Evolutionary conservation across 2,329 filamentous ascomycete species (phyloP), one percentile per base, ranked within the genome.

Genomic region (Alternaria solani): DNA sequence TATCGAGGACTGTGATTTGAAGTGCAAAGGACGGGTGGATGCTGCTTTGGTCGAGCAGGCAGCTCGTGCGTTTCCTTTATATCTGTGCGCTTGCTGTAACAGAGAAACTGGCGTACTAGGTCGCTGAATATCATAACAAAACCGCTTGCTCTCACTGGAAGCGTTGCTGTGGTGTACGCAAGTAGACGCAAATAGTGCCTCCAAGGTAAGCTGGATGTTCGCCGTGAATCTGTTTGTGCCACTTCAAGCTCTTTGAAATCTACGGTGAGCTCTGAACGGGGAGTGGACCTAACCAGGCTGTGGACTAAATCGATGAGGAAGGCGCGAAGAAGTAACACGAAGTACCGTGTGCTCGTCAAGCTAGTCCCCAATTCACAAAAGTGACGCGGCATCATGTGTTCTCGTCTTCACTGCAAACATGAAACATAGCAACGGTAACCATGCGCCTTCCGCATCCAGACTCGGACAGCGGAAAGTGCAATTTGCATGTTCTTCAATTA

Each of bases 341-440:
- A 36, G 30, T n/a, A 49, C 20, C 32, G 23, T 49, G 30, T 11
- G 46, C 30, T 49, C 23, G 32, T 38, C 20, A 25, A 26, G 30
- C 42, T 48, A 59, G 42, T 44, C 48, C 47, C 38, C 51, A 36
- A 43, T 30, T 59, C 51, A 47, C 57, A 62, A 62, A 62, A 62
- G 52, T 56, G 51, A 62, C 60, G 60, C 60, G 59, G 26, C 34
- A 43, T 54, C 59, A 62, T 49, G 57, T 60, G 52, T 51, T 16
- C 23, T 18, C 34, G 11, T 20, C 18, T 25, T 28, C 23, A 47
- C 26, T 16, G 25, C 41, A 14, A 43, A 38, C 42, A 55, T 42
- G 6, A 47, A 14, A 38, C 46, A 25, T 26, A n/a, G 16, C 46
- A 38, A 38, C 20, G 3, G 30, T 49, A n/a, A 26, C 30, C n/a